Percentiles rank a stretch among this genome's conserved stretches.
phyloP scores from a whole-genome alignment of 2,329 filamentous ascomycete species.

The Penicillium olsonii region DNA sequence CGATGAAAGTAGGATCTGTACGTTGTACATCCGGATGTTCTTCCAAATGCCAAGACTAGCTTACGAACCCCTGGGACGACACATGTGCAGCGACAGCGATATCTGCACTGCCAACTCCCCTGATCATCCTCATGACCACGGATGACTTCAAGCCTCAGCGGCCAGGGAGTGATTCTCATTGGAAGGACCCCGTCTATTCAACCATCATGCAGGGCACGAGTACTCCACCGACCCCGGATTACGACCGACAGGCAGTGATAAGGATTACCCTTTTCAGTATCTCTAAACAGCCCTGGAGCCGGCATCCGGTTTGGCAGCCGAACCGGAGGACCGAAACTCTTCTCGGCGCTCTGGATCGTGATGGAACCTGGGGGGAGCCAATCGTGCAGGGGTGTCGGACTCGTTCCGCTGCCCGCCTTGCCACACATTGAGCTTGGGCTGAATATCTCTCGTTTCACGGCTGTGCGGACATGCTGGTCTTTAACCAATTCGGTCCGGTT shows the following conservation, averaged over 20 bases:
- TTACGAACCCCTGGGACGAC: neutral
- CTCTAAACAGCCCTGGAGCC: slow-evolving; percentile 8
- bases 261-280: slow-evolving; percentile 7
- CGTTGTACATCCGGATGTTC: neutral
- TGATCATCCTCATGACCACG: neutral
- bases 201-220: neutral
- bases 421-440: neutral
- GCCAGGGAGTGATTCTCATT: too few relatives aligned
- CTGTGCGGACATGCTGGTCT: slow-evolving; percentile 11
- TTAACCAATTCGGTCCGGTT: slow-evolving; percentile 22
- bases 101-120: neutral
- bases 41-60: neutral
- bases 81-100: too few relatives aligned
- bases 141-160: too few relatives aligned
- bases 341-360: slow-evolving; percentile 1
- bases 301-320: slow-evolving; percentile 11
- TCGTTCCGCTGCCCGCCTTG: slow-evolving; percentile 8
- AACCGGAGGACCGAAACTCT: slow-evolving; percentile 10
- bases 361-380: slow-evolving; percentile 1
- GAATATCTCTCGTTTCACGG: neutral
- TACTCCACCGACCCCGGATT: neutral
- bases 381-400: neutral
- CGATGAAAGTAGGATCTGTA: neutral
- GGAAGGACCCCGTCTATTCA: neutral
- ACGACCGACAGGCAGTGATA: neutral